Conservation (phyloP, 345 rosid species). For the Crucihimalaya himalaica region DNA sequence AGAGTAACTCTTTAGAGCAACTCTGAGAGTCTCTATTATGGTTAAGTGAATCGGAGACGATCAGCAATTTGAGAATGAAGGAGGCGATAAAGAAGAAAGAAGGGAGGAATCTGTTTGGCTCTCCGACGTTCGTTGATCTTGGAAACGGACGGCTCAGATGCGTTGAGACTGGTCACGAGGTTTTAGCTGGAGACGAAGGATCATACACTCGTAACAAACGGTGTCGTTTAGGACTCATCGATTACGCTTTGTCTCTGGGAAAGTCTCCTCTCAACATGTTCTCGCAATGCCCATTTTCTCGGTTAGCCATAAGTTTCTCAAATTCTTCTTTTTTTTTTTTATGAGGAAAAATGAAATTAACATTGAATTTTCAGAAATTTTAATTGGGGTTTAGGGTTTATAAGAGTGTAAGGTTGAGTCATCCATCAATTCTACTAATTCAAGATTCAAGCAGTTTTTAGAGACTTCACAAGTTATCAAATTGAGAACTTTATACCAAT, state of each 20-base stretch:
- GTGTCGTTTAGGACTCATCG: constrained; percentile 85
- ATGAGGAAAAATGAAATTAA: not conserved
- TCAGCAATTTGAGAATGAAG: too few relatives aligned
- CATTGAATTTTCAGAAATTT: not conserved
- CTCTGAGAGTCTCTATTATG: too few relatives aligned
- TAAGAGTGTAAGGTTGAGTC: not conserved
- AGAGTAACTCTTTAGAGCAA: too few relatives aligned
- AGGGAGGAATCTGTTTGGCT: constrained; percentile 61
- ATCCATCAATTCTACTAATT: not conserved
- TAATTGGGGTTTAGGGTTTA: not conserved
- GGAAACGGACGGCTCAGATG: constrained; percentile 78
- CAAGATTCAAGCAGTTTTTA: not conserved
- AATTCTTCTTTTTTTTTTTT: not conserved
- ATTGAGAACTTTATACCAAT: not conserved
- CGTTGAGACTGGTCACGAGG: constrained; percentile 84
- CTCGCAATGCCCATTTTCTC: constrained; percentile 63
- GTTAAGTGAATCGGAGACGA: too few relatives aligned
- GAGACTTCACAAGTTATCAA: not conserved
- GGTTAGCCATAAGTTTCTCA: constrained; percentile 48
- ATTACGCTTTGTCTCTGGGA: constrained; percentile 61
- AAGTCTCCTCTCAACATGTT: constrained; percentile 86
- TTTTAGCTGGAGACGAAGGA: constrained; percentile 64
- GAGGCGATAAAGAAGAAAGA: constrained; percentile 22
- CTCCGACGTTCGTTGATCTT: constrained; percentile 60
- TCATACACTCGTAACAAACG: constrained; percentile 71